Evolutionary conservation across 2,329 filamentous ascomycete genomes (phyloP).

Genomic region (Ophiostoma himal-ulmi): DNA sequence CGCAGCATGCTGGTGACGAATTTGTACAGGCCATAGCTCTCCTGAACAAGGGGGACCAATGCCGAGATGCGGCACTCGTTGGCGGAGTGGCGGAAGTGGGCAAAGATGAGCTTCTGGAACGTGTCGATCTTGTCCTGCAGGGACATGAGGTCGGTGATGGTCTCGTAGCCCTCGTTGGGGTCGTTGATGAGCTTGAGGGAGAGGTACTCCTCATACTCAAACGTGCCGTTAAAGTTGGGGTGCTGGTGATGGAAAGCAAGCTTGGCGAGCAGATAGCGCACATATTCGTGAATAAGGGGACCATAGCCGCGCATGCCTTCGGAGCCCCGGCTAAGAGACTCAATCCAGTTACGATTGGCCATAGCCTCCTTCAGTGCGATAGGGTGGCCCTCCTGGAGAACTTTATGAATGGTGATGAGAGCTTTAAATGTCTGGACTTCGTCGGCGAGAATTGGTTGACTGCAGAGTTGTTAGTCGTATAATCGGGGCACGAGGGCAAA

Average conservation of each 20-base stretch:
- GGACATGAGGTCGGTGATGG: slow-evolving; percentile 92
- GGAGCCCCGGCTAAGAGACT: slow-evolving; percentile 81
- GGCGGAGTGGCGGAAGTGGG: slow-evolving; percentile 82
- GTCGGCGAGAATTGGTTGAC: slow-evolving; percentile 95
- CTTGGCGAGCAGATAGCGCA: slow-evolving; percentile 90
- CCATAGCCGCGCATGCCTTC: slow-evolving; percentile 87
- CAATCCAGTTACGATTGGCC: slow-evolving; percentile 82
- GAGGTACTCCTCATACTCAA: slow-evolving; percentile 98
- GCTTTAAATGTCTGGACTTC: slow-evolving; percentile 99
- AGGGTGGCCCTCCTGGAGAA: slow-evolving; percentile 93
- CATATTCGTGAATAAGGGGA: slow-evolving; percentile 91
- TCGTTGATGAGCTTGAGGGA: slow-evolving; percentile 97
- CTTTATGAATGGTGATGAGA: slow-evolving; percentile 94
- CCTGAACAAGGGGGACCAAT: slow-evolving; percentile 85
- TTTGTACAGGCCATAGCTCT: slow-evolving; percentile 99
- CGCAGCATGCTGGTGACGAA: slow-evolving; percentile 99
- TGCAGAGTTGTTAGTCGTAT: slow-evolving; percentile 35
- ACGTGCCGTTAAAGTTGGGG: slow-evolving; percentile 95
- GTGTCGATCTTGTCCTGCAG: slow-evolving; percentile 97
- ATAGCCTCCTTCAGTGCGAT: slow-evolving; percentile 82
- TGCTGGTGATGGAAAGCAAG: slow-evolving; percentile 95
- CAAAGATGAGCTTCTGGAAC: slow-evolving; percentile 98
- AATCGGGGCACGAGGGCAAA: neutral
- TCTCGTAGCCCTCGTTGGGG: slow-evolving; percentile 95
- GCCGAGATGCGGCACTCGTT: slow-evolving; percentile 97